Conservation (phyloP, 2,329 filamentous ascomycete species). For the Tolypocladium capitatum region DNA sequence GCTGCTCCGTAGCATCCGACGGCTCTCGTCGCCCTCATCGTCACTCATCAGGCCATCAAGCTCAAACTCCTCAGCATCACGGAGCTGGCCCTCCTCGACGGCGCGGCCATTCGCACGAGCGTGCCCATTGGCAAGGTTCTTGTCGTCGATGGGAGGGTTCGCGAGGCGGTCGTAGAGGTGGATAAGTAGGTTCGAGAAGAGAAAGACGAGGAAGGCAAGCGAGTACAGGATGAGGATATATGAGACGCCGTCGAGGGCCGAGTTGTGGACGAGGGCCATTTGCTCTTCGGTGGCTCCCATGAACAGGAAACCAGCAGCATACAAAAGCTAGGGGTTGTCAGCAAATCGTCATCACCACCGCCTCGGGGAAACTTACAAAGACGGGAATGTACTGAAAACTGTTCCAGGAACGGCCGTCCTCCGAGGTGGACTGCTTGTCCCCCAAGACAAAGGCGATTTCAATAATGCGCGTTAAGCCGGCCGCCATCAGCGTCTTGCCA, state of each 20-base stretch:
- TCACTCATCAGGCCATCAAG: constrained; percentile 82
- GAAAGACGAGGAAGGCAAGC: constrained; percentile 77
- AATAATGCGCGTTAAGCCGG: constrained; percentile 70
- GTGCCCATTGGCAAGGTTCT: constrained; percentile 24
- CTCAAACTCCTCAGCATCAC: constrained; percentile 87
- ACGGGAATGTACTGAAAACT: constrained; percentile 42
- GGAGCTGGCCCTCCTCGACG: constrained; percentile 43
- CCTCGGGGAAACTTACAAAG: constrained; percentile 33
- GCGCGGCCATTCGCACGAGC: constrained; percentile 17
- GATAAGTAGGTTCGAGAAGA: constrained; percentile 80
- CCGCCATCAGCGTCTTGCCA: constrained; percentile 90
- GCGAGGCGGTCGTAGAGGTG: constrained; percentile 61
- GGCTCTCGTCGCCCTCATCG: constrained; percentile 55
- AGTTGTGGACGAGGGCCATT: constrained; percentile 63
- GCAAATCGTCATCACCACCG: not conserved
- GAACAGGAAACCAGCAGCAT: constrained; percentile 87
- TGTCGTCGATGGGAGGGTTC: constrained; percentile 21
- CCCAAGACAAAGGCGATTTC: constrained; percentile 80
- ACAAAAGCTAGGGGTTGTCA: constrained; percentile 52
- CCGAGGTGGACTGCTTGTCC: constrained; percentile 52
- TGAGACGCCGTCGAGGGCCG: constrained; percentile 73
- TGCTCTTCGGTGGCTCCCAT: constrained; percentile 97
- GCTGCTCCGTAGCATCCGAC: constrained; percentile 21
- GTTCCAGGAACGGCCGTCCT: constrained; percentile 56
- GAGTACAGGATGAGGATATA: constrained; percentile 90